Evolutionary conservation across 1,284 basidiomycete species (phyloP).

Genomic region (Marasmius oreades): DNA sequence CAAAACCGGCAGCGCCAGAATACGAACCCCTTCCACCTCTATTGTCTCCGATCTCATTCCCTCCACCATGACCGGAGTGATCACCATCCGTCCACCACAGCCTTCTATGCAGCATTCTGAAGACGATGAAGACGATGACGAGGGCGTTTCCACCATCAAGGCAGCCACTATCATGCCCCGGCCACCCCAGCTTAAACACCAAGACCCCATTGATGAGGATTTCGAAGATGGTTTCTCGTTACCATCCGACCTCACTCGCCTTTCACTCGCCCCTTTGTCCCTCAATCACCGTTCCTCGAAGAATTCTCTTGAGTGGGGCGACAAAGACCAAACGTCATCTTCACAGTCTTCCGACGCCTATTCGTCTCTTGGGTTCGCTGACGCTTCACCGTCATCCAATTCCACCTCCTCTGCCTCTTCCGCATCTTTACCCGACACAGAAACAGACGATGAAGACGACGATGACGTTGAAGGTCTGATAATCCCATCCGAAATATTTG

Average conservation of each 20-base stretch:
- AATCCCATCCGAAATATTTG: conserved; percentile 69
- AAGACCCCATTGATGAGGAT: conserved; percentile 55
- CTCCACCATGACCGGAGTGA: conserved; percentile 30
- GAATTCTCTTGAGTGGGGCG: conserved; percentile 78
- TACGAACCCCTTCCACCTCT: conserved; percentile 32
- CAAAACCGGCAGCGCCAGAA: conserved; percentile 49
- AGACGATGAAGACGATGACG: conserved; percentile 72
- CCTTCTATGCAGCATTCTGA: conserved; percentile 40
- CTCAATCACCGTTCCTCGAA: conserved; percentile 73
- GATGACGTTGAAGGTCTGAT: conserved; percentile 77
- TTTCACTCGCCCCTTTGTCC: conserved; percentile 72
- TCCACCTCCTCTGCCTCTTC: conserved; percentile 66
- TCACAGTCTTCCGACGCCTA: conserved; percentile 82
- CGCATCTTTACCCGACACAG: conserved; percentile 62
- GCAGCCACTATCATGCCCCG: conserved; percentile 46
- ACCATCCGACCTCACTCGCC: conserved; percentile 69
- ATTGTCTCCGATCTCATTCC: conserved; percentile 29
- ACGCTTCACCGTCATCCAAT: conserved; percentile 66
- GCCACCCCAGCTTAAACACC: conserved; percentile 32
- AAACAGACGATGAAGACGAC: conserved; percentile 63
- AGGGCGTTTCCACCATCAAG: conserved; percentile 78
- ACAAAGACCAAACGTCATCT: conserved; percentile 75
- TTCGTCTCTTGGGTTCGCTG: conserved; percentile 70
- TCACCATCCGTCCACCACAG: conserved; percentile 64
- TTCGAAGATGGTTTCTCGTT: conserved; percentile 75